Base-by-base conservation (phyloP, 2,329 filamentous ascomycete species). In the Scolecobasidium constrictum region DNA sequence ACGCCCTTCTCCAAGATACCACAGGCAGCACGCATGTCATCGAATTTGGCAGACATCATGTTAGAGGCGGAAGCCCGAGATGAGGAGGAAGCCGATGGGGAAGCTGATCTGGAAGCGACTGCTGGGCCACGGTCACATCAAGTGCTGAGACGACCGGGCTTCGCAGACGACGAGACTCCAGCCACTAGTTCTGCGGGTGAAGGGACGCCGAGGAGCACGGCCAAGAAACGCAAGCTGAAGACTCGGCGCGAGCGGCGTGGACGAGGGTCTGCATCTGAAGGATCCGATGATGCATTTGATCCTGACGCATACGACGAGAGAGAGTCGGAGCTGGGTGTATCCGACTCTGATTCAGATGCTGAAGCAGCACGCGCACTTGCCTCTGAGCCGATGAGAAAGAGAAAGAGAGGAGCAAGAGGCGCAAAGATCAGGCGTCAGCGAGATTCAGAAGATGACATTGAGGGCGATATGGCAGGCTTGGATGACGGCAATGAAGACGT, bases 401-500 rank as follows among this genome's bases (percentile, higher is more conserved):
- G 51, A 38, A 43, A 41, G 20, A 53, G 50, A 26, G 42, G 48
- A 5, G 16, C 41, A 3, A 61, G 51, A 40, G 46, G 46, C 18
- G 56, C 50, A 35, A 47, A 49, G 38, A 43, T 40, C 17, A 53
- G 49, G 22, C 43, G 48, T 5, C 55, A 53, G 13, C 35, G 47
- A 17, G 41, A 50, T n/a, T 45, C 48, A 12, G 52, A 52, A 3
- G 55, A 51, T 12, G 53, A 78, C 50, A 75, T 38, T 9, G 21
- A 19, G 6, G 37, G 17, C 21, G 35, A 44, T n/a, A 59, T 81
- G 21, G 68, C 71, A 11, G 74, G 74, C 2, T 62, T 95, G 16
- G 92, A 98, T 53, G 92, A 98, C 58, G 93, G 92, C 1, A 83
- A 94, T 46, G 88, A 95, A 58, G 65, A 71, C 1, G 71, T 87